Evolutionary conservation across 2,329 filamentous ascomycete species (phyloP).

Genomic region (Alternaria sp.): DNA sequence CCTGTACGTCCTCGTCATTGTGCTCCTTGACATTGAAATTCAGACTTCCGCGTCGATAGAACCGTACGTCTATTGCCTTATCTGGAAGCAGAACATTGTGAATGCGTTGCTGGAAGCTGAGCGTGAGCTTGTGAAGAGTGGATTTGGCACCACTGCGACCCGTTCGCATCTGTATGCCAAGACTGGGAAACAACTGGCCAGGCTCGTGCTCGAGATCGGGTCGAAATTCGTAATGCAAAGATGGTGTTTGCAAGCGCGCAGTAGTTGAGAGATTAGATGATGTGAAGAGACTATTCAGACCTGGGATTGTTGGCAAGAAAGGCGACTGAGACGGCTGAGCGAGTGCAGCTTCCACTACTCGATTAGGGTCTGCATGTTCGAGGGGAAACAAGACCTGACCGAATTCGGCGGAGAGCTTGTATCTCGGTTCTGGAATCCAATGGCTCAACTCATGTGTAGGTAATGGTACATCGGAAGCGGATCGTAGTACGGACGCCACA

Average conservation of each 20-base stretch:
- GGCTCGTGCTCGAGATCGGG: slow-evolving; percentile 28
- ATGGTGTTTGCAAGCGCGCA: slow-evolving; percentile 20
- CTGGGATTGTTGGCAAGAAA: slow-evolving; percentile 34
- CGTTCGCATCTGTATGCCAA: slow-evolving; percentile 37
- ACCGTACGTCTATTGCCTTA: slow-evolving; percentile 41
- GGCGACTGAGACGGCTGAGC: slow-evolving; percentile 13
- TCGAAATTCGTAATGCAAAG: slow-evolving; percentile 38
- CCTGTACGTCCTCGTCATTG: slow-evolving; percentile 25
- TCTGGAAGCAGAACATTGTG: slow-evolving; percentile 46
- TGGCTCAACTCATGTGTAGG: slow-evolving; percentile 14
- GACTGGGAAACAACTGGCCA: slow-evolving; percentile 33
- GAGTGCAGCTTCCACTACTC: slow-evolving; percentile 5
- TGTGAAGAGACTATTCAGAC: slow-evolving; percentile 34
- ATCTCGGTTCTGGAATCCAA: slow-evolving; percentile 30
- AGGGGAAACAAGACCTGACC: slow-evolving; percentile 40
- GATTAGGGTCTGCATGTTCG: slow-evolving; percentile 8
- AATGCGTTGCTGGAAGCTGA: slow-evolving; percentile 34
- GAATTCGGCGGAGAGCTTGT: slow-evolving; percentile 31
- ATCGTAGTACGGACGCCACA: slow-evolving; percentile 7
- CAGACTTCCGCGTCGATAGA: slow-evolving; percentile 30
- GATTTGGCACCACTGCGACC: slow-evolving; percentile 20
- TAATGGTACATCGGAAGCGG: not conserved
- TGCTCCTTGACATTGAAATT: slow-evolving; percentile 18
- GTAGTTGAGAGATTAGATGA: slow-evolving; percentile 22
- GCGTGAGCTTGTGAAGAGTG: slow-evolving; percentile 29